Base-by-base conservation (phyloP, 192 early-diverging fungal species). In the Podila epigama region DNA sequence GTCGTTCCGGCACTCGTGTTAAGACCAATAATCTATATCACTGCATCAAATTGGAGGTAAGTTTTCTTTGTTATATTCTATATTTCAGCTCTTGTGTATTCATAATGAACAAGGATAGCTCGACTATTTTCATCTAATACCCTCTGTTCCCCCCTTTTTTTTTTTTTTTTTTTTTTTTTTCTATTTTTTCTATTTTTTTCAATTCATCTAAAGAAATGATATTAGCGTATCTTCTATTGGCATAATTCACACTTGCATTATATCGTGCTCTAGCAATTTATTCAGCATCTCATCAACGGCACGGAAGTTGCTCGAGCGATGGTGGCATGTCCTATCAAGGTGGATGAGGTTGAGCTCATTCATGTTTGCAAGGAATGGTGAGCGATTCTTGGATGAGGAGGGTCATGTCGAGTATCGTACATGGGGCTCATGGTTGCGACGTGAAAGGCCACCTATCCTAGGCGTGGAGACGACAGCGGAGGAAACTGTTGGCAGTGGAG, bases 281-380 rank as follows among this genome's bases (percentile, higher is more conserved):
- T 78, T 92, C 4, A 75, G 89, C 53, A 93, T 94, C 1, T 87
- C 84, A 29, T 78, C 73, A n/a, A 40, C 84, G 5, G 73, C 91
- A 53, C 81, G 87, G 28, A 33, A 25, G 3, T 60, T 90, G 37
- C 77, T 95, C 39, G 61, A 77, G 32, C 63, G 59, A 25, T 98
- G 96, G 93, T 97, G 95, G 91, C 81, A 79, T 8, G 48, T 84
- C 10, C 84, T 88, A 1, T 88, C 94, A 28, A 82, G 82, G 6
- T 66, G 75, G 25, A 60, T 93, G 34, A 86, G 95, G 3, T 69
- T 99, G 51, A 88, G 91, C 0, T 90, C 92, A 34, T 97, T 97
- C 68, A 83, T 99, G 71, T 88, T 97, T 60, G 93, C 41, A 0
- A 39, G 50, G 11, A 64, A 75, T 2, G 60, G 91, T 22, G 83